Percentiles rank a stretch among this genome's conserved stretches.
phyloP scores from a whole-genome alignment of 208 protist species.

The Leishmania tarentolae region DNA sequence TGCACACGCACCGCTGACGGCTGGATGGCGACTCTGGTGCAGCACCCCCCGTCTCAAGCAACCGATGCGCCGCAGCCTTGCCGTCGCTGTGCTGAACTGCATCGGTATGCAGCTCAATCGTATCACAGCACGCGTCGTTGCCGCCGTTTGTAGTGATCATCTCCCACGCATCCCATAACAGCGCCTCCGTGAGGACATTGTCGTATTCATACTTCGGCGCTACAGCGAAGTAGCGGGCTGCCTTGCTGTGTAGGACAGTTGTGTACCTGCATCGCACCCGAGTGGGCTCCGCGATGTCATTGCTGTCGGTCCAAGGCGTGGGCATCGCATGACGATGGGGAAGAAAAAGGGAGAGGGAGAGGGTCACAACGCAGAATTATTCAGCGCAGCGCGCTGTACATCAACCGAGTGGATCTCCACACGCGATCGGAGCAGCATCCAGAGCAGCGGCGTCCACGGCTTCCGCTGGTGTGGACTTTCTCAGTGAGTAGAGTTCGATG shows the following conservation, averaged over 20 bases:
- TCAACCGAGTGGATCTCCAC: neutral
- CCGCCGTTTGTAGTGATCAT: neutral
- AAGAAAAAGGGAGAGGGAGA: neutral
- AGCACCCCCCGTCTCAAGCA: neutral
- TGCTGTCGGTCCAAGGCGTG: neutral
- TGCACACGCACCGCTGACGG: neutral
- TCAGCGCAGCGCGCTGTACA: neutral
- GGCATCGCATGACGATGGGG: neutral
- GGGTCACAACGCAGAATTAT: neutral
- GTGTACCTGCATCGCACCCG: constrained; percentile 26
- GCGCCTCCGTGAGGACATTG: neutral
- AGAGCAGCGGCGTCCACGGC: neutral
- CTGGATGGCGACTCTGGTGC: neutral
- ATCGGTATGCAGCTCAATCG: neutral
- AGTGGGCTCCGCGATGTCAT: neutral
- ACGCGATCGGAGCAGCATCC: neutral
- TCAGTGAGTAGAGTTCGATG: too few relatives aligned
- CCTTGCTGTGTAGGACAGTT: constrained; percentile 15
- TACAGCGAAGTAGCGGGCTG: constrained; percentile 25
- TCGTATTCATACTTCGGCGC: constrained; percentile 16
- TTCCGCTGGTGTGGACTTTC: neutral
- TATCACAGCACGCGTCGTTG: neutral
- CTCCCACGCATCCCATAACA: constrained; percentile 8
- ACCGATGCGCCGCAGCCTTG: neutral
- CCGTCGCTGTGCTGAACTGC: neutral